phyloP scores from a whole-genome alignment of 139 green algal species.

The Chlorella sp. region DNA sequence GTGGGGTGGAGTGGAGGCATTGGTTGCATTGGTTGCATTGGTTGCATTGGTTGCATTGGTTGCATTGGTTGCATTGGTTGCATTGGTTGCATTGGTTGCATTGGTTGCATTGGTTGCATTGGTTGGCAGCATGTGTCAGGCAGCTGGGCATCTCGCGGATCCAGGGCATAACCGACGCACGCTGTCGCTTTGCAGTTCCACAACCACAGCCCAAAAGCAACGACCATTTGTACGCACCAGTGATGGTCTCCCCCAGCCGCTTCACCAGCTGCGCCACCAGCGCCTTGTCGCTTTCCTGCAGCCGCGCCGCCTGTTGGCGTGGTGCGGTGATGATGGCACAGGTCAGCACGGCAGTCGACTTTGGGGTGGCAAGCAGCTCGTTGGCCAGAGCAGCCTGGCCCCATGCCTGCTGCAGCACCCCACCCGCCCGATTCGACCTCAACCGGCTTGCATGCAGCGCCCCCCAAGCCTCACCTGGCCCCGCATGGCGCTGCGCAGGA shows the following conservation, averaged over 20 bases:
- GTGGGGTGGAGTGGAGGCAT: neutral
- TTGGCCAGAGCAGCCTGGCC: no score
- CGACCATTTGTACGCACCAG: neutral
- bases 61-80: no score
- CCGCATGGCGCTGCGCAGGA: constrained; percentile 20
- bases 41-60: no score
- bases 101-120: no score
- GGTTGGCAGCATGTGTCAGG: neutral
- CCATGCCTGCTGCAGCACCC: no score
- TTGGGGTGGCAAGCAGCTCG: no score
- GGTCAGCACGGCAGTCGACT: no score
- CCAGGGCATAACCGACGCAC: neutral
- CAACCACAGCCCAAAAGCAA: neutral
- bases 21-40: neutral
- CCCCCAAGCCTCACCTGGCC: neutral
- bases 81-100: no score
- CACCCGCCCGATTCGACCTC: neutral
- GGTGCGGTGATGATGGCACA: neutral
- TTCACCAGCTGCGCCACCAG: constrained; percentile 26
- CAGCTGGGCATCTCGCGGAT: neutral
- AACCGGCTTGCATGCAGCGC: neutral
- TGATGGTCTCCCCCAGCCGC: constrained; percentile 27
- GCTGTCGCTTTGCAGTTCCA: neutral
- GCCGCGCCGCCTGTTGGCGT: neutral
- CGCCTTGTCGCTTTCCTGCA: constrained; percentile 11